These are phyloP conservation scores for Xylariaceae sp. DNA, from an alignment of 2,329 filamentous ascomycete genomes.

Conservation along the genomic window DNA sequence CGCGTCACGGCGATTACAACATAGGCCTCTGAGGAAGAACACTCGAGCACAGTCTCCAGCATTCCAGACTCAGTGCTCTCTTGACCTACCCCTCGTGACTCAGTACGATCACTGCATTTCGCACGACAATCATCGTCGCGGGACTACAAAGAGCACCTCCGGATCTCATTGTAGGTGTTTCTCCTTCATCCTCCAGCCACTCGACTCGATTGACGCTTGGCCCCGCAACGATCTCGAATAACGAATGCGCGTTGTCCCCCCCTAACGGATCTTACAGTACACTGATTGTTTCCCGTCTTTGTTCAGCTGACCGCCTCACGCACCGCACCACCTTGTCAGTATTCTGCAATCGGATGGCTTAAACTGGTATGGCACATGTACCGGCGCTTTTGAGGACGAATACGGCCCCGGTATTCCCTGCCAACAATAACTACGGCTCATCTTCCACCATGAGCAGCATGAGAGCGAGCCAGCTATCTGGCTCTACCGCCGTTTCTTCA, in stretches of 20 bases:
- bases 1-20: neutral
- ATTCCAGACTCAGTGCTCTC: constrained; percentile 10
- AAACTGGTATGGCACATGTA: constrained; percentile 52
- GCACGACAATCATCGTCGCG: neutral
- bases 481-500: constrained; percentile 49
- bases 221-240: constrained; percentile 4
- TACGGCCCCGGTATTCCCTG: constrained; percentile 51
- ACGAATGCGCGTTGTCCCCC: constrained; percentile 1
- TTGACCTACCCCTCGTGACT: constrained; percentile 12
- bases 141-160: constrained; percentile 9
- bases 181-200: neutral
- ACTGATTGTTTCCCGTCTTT: neutral
- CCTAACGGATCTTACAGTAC: neutral
- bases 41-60: constrained; percentile 11
- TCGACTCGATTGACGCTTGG: constrained; percentile 1
- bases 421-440: constrained; percentile 43
- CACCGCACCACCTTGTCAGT: neutral
- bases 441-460: constrained; percentile 48
- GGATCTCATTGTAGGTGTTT: neutral
- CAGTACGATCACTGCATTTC: constrained; percentile 11
- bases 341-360: constrained; percentile 29
- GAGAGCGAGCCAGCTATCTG: constrained; percentile 58
- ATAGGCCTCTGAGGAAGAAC: neutral
- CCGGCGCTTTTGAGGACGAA: constrained; percentile 52
- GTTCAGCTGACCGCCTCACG: neutral